Evolutionary conservation across 106 monocot genomes (phyloP).

Genomic region (Alisma plantagoaquatica): DNA sequence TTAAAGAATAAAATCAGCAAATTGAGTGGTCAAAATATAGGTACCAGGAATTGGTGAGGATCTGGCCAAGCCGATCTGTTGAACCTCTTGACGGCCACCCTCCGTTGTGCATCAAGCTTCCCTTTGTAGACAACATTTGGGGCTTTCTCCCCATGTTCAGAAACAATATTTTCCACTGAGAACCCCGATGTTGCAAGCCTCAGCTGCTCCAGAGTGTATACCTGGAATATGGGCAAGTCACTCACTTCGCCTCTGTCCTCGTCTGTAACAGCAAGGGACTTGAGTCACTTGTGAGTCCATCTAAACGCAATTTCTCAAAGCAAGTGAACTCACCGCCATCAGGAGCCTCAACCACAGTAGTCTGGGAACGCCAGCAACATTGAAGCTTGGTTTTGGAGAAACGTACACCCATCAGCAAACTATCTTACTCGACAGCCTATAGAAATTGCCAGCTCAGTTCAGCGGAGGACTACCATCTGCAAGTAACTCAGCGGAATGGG

Average conservation of each 20-base stretch:
- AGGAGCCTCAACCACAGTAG: conserved; percentile 38
- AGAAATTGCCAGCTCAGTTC: no score
- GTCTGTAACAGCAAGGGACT: conserved; percentile 22
- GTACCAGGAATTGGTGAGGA: conserved; percentile 86
- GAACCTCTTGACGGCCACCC: conserved; percentile 84
- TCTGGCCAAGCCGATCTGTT: conserved; percentile 94
- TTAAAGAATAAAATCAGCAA: no score
- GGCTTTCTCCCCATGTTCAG: conserved; percentile 90
- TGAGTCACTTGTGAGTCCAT: background rate
- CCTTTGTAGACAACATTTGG: conserved; percentile 96
- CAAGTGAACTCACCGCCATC: conserved; percentile 27
- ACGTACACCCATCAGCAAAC: conserved; percentile 48
- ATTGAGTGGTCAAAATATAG: no score
- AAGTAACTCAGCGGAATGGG: no score
- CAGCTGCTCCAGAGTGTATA: conserved; percentile 81
- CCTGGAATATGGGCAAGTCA: conserved; percentile 65
- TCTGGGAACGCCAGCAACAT: conserved; percentile 53
- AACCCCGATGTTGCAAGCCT: conserved; percentile 82
- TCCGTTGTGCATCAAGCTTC: conserved; percentile 73
- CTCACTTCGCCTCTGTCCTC: conserved; percentile 37
- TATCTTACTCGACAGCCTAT: background rate
- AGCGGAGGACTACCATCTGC: no score
- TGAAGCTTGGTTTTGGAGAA: conserved; percentile 27
- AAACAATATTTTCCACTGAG: conserved; percentile 77
- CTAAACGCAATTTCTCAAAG: no score